Conservation (phyloP, 106 monocot species). For the Narthecium ossifragum region DNA sequence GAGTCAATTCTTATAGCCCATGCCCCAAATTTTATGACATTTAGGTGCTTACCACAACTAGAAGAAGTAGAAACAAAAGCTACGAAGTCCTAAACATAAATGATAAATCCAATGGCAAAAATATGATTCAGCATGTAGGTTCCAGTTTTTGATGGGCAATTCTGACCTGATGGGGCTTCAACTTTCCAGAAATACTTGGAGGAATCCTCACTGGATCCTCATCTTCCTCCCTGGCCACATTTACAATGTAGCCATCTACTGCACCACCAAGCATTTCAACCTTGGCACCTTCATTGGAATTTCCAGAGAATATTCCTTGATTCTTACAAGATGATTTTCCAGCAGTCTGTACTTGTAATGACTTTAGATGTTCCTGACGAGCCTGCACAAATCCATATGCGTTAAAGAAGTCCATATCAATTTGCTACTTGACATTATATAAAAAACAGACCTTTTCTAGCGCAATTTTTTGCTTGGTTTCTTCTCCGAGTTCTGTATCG, state of each 20-base stretch:
- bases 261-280: constrained; percentile 40
- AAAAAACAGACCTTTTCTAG: constrained; percentile 66
- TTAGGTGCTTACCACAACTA: too few species aligned
- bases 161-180: constrained; percentile 90
- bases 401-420: background rate
- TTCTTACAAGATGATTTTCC: constrained; percentile 35
- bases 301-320: constrained; percentile 12
- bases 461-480: constrained; percentile 91
- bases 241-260: constrained; percentile 70
- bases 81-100: too few species aligned
- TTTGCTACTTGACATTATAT: background rate
- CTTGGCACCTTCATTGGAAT: constrained; percentile 15
- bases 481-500: constrained; percentile 89
- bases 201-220: constrained; percentile 78
- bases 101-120: too few species aligned
- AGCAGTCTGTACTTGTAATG: constrained; percentile 64
- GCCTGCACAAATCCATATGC: constrained; percentile 39
- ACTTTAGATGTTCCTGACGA: constrained; percentile 93
- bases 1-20: too few species aligned
- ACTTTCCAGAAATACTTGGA: constrained; percentile 60
- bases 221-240: constrained; percentile 82
- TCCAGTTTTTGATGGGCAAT: too few species aligned
- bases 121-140: too few species aligned
- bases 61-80: too few species aligned
- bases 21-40: too few species aligned